A percentile compares a stretch with the other conserved stretches of the same genome.
phyloP scores from a whole-genome alignment of 768 basidiomycete species.

The Mrakia hoshinonis region DNA sequence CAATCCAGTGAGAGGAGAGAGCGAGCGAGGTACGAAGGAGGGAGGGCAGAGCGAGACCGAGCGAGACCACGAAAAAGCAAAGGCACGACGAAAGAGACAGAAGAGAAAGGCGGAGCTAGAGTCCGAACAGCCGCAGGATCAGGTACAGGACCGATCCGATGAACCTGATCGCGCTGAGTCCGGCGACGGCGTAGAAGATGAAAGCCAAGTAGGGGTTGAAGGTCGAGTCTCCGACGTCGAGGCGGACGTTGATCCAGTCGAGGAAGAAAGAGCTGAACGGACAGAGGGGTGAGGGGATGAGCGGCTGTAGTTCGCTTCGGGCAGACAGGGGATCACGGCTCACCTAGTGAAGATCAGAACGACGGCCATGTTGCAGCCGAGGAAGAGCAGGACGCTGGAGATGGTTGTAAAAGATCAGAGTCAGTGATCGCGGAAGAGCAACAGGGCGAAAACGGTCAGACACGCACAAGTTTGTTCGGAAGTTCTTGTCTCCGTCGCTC shows the following conservation, averaged over 20 bases:
- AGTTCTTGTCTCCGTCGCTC: slow-evolving; percentile 49
- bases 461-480: slow-evolving; percentile 32
- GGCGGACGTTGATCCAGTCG: slow-evolving; percentile 60
- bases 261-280: slow-evolving; percentile 64
- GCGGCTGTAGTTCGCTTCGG: too few species aligned
- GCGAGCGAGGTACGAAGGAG: too few species aligned
- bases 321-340: too few species aligned
- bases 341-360: slow-evolving; percentile 47
- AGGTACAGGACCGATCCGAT: too few species aligned
- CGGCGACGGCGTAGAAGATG: slow-evolving; percentile 16
- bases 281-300: too few species aligned
- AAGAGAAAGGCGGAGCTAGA: too few species aligned
- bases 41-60: too few species aligned
- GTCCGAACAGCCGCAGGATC: too few species aligned
- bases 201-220: slow-evolving; percentile 71
- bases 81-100: too few species aligned
- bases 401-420: not conserved
- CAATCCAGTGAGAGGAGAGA: too few species aligned
- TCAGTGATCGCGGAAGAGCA: not conserved
- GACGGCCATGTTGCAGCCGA: slow-evolving; percentile 65
- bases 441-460: not conserved
- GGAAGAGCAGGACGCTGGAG: slow-evolving; percentile 35
- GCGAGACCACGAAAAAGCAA: too few species aligned
- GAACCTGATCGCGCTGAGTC: too few species aligned
- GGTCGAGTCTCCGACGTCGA: slow-evolving; percentile 45